Evolutionary conservation across 495 filamentous ascomycete genomes (phyloP), one percentile per base, ranked within the genome.

Genomic region (Polyplosphaeria fusca): DNA sequence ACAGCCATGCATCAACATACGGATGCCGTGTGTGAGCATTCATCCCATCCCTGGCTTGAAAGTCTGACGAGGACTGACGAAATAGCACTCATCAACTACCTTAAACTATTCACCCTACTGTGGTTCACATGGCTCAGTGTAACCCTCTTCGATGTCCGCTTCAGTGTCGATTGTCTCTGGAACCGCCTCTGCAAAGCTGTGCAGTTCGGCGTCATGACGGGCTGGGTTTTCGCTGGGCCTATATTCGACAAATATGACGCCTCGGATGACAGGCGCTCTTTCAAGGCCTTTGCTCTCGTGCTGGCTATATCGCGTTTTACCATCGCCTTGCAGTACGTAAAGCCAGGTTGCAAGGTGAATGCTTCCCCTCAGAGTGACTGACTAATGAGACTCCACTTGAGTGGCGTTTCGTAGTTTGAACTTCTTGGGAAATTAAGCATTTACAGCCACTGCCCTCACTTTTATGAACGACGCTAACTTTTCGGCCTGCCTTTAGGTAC

Each of bases 181-280:
- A 24, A 43, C 9, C 50, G 50, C 12, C 18, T 43, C 38, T 22
- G 38, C 50, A 54, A 54, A 45, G 50, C 50, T 13, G 14, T 18
- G 11, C 50, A 54, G 13, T 54, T 54, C 19, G 50, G 50, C 20
- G 50, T 54, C 9, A 44, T 44, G 38, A 30, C 26, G 11, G 50
- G 18, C 7, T 54, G 24, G 7, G 50, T 30, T 13, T 23, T 44
- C 18, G 3, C 16, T 9, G 47, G 27, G 4, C 26, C 26, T 4
- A 39, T 40, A 11, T 53, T 13, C 18, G 39, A 44, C 13, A 43
- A 43, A 18, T 26, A 30, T 32, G 25, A 54, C 13, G 22, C n/a
- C 2, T 19, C 13, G 3, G 40, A 43, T 18, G 22, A 54, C 16
- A 12, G 13, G 4, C n/a, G 12, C 14, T 7, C 23, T 13, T 54